Conservation (phyloP, 768 basidiomycete genomes). For the Kwoniella bestiolae region DNA sequence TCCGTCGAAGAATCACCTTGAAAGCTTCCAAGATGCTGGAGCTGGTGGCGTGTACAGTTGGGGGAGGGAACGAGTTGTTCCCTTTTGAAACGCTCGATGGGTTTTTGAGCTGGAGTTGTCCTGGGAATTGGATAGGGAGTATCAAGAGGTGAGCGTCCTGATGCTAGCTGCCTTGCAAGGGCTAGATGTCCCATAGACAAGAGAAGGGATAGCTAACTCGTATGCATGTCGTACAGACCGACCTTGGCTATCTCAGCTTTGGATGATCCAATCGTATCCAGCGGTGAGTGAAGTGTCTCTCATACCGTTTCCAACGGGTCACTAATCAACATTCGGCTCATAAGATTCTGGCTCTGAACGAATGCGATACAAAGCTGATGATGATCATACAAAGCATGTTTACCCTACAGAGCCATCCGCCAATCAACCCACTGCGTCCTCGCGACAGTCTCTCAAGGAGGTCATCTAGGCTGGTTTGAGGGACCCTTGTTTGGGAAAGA, state of each 20-base stretch:
- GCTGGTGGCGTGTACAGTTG: constrained; percentile 32
- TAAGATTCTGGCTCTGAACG: too few species aligned
- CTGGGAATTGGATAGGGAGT: constrained; percentile 28
- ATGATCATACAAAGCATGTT: constrained; percentile 13
- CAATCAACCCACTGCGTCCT: constrained; percentile 30
- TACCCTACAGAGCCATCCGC: constrained; percentile 23
- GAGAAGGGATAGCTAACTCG: too few species aligned
- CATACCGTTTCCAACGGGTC: not conserved
- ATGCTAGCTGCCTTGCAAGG: too few species aligned
- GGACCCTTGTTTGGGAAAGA: constrained; percentile 26
- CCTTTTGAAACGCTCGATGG: constrained; percentile 32
- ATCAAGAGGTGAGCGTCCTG: constrained; percentile 20
- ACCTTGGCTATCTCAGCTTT: constrained; percentile 32
- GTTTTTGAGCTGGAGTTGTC: constrained; percentile 37
- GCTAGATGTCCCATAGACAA: too few species aligned
- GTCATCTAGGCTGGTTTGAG: constrained; percentile 37
- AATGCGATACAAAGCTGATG: too few species aligned
- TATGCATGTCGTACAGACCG: too few species aligned
- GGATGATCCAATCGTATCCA: constrained; percentile 37
- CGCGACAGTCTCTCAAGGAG: constrained; percentile 30
- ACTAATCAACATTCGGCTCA: too few species aligned
- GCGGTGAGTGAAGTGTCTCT: constrained; percentile 13
- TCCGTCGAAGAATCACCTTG: constrained; percentile 17
- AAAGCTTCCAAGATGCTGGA: constrained; percentile 33
- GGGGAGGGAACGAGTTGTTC: constrained; percentile 28